Percentiles rank a stretch among this genome's conserved stretches.
phyloP scores from a whole-genome alignment of 805 yeast species.

The Zygosaccharomyces bisporus region DNA sequence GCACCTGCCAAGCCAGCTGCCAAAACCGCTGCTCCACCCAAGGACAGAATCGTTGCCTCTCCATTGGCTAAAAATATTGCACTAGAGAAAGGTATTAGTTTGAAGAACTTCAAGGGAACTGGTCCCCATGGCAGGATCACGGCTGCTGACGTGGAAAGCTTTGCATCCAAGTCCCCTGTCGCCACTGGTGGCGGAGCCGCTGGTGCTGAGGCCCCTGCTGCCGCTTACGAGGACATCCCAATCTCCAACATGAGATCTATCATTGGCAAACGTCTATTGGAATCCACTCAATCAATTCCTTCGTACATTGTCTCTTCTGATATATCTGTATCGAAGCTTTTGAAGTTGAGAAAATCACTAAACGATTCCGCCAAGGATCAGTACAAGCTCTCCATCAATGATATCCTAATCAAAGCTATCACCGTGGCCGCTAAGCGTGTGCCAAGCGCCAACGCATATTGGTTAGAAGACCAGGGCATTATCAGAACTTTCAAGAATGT shows the following conservation, averaged over 20 bases:
- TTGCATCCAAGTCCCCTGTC: conserved; percentile 40
- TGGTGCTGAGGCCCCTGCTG: conserved; percentile 48
- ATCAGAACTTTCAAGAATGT: conserved; percentile 89
- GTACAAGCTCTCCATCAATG: conserved; percentile 90
- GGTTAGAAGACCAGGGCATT: conserved; percentile 85
- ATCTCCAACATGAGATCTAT: conserved; percentile 89
- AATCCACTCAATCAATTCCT: conserved; percentile 84
- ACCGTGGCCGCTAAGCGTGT: conserved; percentile 86
- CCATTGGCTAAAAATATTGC: conserved; percentile 94
- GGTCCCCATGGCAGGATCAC: conserved; percentile 96
- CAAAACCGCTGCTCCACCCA: conserved; percentile 41
- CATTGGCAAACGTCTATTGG: conserved; percentile 81
- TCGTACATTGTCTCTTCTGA: conserved; percentile 87
- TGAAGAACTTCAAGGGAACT: conserved; percentile 80
- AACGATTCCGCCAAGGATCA: conserved; percentile 81
- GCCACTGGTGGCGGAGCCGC: conserved; percentile 38
- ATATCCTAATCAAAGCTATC: conserved; percentile 88
- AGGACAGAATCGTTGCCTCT: conserved; percentile 83
- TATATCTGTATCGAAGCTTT: conserved; percentile 81
- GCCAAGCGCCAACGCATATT: conserved; percentile 91
- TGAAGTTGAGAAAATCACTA: conserved; percentile 86
- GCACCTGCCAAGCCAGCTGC: conserved; percentile 32
- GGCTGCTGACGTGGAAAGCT: conserved; percentile 82
- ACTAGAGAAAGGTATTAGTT: conserved; percentile 82
- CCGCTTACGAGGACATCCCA: conserved; percentile 76